Percentiles rank a stretch among this genome's conserved stretches.
Evolutionary conservation across 306 rosid species (phyloP).

Genomic region (Hippophae gyantsensis): DNA sequence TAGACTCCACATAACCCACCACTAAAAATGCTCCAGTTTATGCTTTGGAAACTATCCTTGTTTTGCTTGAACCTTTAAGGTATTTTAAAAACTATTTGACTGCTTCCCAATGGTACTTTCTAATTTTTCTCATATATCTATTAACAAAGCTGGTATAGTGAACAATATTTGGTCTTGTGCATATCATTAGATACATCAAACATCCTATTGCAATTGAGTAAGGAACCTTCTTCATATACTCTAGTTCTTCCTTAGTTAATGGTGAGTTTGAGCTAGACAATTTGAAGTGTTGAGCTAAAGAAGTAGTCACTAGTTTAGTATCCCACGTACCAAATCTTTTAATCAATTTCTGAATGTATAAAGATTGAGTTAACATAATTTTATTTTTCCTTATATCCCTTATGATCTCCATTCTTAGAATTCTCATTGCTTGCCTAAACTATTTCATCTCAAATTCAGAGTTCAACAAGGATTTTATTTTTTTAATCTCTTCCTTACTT

Average conservation of each 20-base stretch:
- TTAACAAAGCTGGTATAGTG: neutral
- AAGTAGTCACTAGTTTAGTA: neutral
- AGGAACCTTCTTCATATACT: neutral
- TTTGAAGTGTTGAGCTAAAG: neutral
- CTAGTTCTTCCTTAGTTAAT: neutral
- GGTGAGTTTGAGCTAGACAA: neutral
- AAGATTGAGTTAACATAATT: neutral
- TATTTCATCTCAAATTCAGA: neutral
- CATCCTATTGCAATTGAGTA: neutral
- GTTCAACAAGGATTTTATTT: neutral
- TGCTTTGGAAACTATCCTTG: neutral
- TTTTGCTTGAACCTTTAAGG: neutral
- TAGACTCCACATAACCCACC: neutral
- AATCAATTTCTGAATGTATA: neutral
- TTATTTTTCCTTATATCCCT: neutral
- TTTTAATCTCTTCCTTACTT: neutral
- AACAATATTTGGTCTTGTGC: neutral
- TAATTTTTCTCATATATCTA: neutral
- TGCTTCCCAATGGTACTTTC: neutral
- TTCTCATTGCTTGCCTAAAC: neutral
- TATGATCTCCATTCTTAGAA: neutral
- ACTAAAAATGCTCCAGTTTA: neutral
- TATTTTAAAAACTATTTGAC: neutral
- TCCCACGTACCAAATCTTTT: neutral
- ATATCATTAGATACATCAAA: neutral